phyloP scores from a whole-genome alignment of 2,329 filamentous ascomycete species.

The Ascochyta clinopodiicola region DNA sequence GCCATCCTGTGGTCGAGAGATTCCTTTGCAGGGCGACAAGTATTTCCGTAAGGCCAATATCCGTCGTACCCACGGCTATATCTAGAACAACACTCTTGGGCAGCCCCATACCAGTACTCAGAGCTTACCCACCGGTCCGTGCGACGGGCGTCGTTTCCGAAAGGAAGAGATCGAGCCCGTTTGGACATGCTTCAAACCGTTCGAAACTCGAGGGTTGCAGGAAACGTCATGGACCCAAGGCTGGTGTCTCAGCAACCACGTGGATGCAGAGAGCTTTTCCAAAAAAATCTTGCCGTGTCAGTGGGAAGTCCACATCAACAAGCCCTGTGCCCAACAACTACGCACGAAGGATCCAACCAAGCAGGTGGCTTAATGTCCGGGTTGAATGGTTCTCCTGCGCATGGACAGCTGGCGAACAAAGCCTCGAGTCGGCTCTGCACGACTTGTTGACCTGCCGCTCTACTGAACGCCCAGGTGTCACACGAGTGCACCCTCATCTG shows the following conservation, averaged over 20 bases:
- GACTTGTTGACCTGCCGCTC: conserved; percentile 18
- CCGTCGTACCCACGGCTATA: conserved; percentile 16
- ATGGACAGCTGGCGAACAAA: conserved; percentile 31
- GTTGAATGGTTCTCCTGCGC: conserved; percentile 32
- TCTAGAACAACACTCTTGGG: conserved; percentile 9
- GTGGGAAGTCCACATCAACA: background rate
- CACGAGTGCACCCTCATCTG: conserved; percentile 4
- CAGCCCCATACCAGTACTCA: conserved; percentile 4
- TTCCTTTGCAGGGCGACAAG: conserved; percentile 10
- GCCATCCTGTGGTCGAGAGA: background rate
- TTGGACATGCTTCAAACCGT: conserved; percentile 12
- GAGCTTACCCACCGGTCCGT: conserved; percentile 8
- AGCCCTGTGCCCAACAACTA: conserved; percentile 11
- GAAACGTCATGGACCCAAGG: conserved; percentile 8
- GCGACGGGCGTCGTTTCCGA: conserved; percentile 17
- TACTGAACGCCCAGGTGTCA: background rate
- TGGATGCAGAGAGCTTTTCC: background rate
- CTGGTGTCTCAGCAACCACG: conserved; percentile 11
- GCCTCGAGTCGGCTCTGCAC: conserved; percentile 24
- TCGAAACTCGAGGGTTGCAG: conserved; percentile 19
- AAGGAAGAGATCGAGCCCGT: conserved; percentile 14
- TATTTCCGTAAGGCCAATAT: conserved; percentile 3
- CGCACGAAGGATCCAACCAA: conserved; percentile 13
- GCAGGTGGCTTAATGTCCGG: conserved; percentile 17
- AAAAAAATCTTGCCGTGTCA: conserved; percentile 11